phyloP scores from a whole-genome alignment of 176 grass and related monocot species.

The Carex cristatella region DNA sequence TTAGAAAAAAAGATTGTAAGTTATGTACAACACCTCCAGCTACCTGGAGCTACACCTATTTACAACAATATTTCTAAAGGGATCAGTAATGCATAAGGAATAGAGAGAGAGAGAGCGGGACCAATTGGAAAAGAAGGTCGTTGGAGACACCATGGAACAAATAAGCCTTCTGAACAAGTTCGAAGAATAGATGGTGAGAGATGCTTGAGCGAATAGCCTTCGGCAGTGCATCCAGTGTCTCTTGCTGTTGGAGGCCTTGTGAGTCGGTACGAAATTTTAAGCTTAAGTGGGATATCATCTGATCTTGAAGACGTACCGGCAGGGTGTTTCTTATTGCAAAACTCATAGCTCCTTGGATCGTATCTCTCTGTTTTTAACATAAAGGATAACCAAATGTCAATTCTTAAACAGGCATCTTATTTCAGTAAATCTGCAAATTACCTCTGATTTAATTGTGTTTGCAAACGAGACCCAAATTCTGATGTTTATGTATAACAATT shows the following conservation, averaged over 20 bases:
- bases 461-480: background rate
- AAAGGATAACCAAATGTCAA: background rate
- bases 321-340: constrained; percentile 89
- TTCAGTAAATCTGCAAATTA: background rate
- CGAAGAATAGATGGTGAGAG: constrained; percentile 78
- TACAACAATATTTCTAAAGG: too few species aligned
- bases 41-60: too few species aligned
- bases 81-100: background rate
- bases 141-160: constrained; percentile 69
- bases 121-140: constrained; percentile 96
- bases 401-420: background rate
- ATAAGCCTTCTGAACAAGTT: constrained; percentile 71
- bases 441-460: background rate
- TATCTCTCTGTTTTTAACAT: constrained; percentile 59
- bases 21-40: too few species aligned
- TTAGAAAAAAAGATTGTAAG: too few species aligned
- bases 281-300: constrained; percentile 97
- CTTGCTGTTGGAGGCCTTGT: constrained; percentile 97
- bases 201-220: constrained; percentile 98
- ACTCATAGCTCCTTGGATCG: constrained; percentile 92
- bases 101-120: constrained; percentile 9
- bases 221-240: constrained; percentile 77
- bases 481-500: background rate
- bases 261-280: constrained; percentile 97
- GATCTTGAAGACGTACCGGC: constrained; percentile 78